Evolutionary conservation across 192 early-diverging fungal species (phyloP).

Genomic region (Kappamyces sp.): DNA sequence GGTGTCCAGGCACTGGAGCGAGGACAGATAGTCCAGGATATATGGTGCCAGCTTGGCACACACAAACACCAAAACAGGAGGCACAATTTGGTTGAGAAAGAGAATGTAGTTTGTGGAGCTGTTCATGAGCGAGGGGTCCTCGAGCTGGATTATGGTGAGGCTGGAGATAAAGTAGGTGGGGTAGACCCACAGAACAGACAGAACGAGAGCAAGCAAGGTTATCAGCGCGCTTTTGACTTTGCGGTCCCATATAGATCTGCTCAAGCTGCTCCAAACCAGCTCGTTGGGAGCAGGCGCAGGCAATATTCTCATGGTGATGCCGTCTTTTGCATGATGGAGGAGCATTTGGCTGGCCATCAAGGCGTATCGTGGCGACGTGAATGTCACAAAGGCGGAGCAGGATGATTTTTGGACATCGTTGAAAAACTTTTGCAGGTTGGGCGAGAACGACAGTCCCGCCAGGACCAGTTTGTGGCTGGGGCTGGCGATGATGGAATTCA

Average conservation of each 20-base stretch:
- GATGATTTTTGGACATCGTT: conserved; percentile 12
- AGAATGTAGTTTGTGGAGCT: conserved; percentile 16
- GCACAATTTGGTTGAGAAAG: conserved; percentile 27
- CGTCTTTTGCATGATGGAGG: conserved; percentile 23
- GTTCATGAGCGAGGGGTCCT: conserved; percentile 12
- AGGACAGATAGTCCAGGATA: conserved; percentile 38
- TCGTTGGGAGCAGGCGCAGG: conserved; percentile 41
- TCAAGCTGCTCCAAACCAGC: conserved; percentile 36
- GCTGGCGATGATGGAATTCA: conserved; percentile 25
- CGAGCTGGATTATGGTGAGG: conserved; percentile 28
- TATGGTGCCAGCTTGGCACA: conserved; percentile 33
- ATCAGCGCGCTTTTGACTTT: conserved; percentile 19
- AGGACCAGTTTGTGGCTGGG: conserved; percentile 19
- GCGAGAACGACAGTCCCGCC: neutral
- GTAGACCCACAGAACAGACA: conserved; percentile 37
- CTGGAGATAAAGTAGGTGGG: conserved; percentile 32
- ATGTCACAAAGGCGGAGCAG: conserved; percentile 45
- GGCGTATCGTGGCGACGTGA: conserved; percentile 34
- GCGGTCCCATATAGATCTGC: conserved; percentile 26
- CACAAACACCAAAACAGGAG: conserved; percentile 32
- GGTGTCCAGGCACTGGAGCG: neutral
- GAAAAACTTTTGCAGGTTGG: conserved; percentile 3
- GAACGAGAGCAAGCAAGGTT: conserved; percentile 16
- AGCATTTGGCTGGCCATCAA: conserved; percentile 37
- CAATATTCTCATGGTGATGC: conserved; percentile 25